Evolutionary conservation across 2,329 filamentous ascomycete species (phyloP).

Genomic region (Beauveria rudraprayagi): DNA sequence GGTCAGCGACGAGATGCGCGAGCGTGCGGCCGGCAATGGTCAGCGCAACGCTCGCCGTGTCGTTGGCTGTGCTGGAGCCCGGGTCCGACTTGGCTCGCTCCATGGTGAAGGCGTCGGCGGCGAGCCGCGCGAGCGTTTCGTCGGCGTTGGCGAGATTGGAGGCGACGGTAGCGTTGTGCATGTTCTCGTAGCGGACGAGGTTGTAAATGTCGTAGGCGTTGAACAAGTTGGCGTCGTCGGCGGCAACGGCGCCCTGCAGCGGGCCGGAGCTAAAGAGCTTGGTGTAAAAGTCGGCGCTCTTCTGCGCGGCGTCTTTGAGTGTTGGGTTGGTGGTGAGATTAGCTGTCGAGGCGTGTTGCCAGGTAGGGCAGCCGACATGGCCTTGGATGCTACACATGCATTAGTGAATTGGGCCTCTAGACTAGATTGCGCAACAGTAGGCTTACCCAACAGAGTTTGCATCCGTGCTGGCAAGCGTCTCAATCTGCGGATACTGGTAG

Average conservation of each 20-base stretch:
- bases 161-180: conserved; percentile 39
- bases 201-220: conserved; percentile 49
- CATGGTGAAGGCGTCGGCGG: conserved; percentile 56
- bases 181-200: conserved; percentile 45
- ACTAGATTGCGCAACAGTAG: too few species aligned
- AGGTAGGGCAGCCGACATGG: conserved; percentile 30
- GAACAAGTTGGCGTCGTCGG: conserved; percentile 30
- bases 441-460: conserved; percentile 38
- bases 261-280: conserved; percentile 30
- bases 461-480: conserved; percentile 40
- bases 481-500: conserved; percentile 71
- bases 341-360: conserved; percentile 23
- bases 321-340: conserved; percentile 19
- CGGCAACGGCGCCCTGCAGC: conserved; percentile 30
- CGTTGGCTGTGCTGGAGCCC: conserved; percentile 35
- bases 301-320: conserved; percentile 19
- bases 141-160: conserved; percentile 28
- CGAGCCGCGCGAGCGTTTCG: conserved; percentile 37
- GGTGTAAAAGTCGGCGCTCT: conserved; percentile 34
- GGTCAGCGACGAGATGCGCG: conserved; percentile 33
- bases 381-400: conserved; percentile 28
- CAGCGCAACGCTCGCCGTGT: conserved; percentile 29
- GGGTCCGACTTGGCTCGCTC: conserved; percentile 41
- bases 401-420: conserved; percentile 3
- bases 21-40: conserved; percentile 47